Conservation (phyloP, 495 filamentous ascomycete species). For the Extremus antarcticus region DNA sequence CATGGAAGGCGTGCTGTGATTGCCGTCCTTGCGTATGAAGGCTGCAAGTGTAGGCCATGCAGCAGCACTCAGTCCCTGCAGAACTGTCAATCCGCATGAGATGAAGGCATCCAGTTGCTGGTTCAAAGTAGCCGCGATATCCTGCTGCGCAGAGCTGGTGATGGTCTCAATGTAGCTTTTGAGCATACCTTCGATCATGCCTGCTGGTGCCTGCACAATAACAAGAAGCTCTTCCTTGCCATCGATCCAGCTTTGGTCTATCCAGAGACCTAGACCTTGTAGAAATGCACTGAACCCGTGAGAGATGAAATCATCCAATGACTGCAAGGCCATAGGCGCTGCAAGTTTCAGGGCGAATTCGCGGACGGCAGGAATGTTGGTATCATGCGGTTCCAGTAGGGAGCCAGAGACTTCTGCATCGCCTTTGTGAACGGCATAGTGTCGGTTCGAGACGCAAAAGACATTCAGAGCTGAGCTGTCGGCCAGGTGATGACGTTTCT, state of each 20-base stretch:
- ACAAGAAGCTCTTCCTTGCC: background rate
- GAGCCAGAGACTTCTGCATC: background rate
- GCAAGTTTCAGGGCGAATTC: conserved; percentile 2
- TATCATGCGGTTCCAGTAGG: background rate
- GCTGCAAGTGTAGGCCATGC: conserved; percentile 2
- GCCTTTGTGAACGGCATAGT: conserved; percentile 10
- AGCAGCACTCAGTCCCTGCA: background rate
- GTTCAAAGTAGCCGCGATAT: background rate
- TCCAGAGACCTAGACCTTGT: conserved; percentile 7
- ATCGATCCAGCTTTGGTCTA: background rate
- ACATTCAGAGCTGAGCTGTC: background rate
- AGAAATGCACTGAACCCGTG: conserved; percentile 7
- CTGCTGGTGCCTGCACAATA: background rate
- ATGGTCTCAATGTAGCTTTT: background rate
- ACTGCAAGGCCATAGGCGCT: background rate
- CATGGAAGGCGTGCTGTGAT: background rate
- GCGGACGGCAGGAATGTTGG: conserved; percentile 10
- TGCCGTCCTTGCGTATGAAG: conserved; percentile 13
- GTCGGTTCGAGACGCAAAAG: conserved; percentile 9
- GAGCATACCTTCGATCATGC: background rate
- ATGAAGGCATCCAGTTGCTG: background rate
- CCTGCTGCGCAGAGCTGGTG: background rate
- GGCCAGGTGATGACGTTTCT: conserved; percentile 1
- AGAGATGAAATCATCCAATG: conserved; percentile 4
- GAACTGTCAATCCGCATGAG: background rate